Evolutionary conservation across 139 green algal genomes (phyloP).

Genomic region (Chloropicon primus): DNA sequence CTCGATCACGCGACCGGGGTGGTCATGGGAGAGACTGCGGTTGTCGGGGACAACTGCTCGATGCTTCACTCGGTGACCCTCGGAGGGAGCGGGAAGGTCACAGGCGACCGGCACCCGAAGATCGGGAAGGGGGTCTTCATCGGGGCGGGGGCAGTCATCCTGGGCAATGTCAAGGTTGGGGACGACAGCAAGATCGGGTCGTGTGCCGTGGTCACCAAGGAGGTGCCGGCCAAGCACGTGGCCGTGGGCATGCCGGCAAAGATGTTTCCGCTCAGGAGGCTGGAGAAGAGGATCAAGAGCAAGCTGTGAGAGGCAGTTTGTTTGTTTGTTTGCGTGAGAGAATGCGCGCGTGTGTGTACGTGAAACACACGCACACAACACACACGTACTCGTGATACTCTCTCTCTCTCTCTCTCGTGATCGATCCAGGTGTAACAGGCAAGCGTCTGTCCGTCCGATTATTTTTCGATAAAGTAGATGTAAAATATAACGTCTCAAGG

Average conservation of each 20-base stretch:
- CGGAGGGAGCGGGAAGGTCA: constrained; percentile 85
- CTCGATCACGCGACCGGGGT: constrained; percentile 91
- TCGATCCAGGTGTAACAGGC: too few relatives aligned
- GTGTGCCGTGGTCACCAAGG: constrained; percentile 9
- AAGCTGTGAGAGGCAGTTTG: background rate
- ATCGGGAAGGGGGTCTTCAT: constrained; percentile 5
- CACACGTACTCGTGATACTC: too few relatives aligned
- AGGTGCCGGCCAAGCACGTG: constrained; percentile 13
- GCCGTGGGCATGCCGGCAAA: constrained; percentile 3
- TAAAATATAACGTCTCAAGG: too few relatives aligned
- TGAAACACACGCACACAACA: too few relatives aligned
- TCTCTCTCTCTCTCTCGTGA: too few relatives aligned
- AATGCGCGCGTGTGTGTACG: too few relatives aligned
- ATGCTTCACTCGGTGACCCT: constrained; percentile 77
- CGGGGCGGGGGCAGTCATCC: constrained; percentile 7
- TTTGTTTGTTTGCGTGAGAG: too few relatives aligned
- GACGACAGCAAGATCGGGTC: constrained; percentile 11
- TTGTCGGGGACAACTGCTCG: constrained; percentile 77
- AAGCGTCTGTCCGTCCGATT: too few relatives aligned
- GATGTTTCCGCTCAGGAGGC: background rate
- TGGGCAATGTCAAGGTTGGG: constrained; percentile 16
- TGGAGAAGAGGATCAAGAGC: background rate
- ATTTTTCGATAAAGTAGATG: too few relatives aligned
- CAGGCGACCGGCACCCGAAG: background rate
- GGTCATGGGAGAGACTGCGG: constrained; percentile 83